Evolutionary conservation across 768 basidiomycete species (phyloP), one percentile per base, ranked within the genome.

Genomic region (Podaxis sp.): DNA sequence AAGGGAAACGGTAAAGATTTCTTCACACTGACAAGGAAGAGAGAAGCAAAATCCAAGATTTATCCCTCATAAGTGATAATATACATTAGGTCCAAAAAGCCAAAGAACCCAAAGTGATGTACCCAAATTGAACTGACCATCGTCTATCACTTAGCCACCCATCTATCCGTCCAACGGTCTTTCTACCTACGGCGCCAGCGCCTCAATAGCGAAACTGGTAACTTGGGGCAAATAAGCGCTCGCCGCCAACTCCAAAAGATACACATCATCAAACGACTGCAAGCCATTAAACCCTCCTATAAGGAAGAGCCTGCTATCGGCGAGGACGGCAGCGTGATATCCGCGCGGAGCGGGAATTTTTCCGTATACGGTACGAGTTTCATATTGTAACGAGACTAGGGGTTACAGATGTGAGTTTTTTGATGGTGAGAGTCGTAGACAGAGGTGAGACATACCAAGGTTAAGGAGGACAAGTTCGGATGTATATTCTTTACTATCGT

Each of bases 251-350:
- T 46, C 43, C 15, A 46, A 17, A 0, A 46, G 3, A 8, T 46
- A 19, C 0, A 46, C 43, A 46, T 46, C 43, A 19, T 46, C 43
- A 17, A 46, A 46, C n/a, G 43, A 46, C 9, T 46, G 43, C 43
- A 22, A 19, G 19, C 43, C 43, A 17, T 46, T 46, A 9, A 46
- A 90, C 55, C 95, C 96, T 33, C 96, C 95, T 68, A 95, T 89
- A 37, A 96, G 73, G 74, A 94, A 92, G 2, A 97, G 71, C 3
- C 95, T 81, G 63, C 90, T 88, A 73, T 98, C 96, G 4, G 93
- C 88, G 3, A 95, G 77, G 27, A 94, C 73, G 0, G 93, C 79
- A 8, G 87, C 85, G 68, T 97, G 96, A 74, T 97, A 96, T 2
- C 94, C 96, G 25, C 96, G 85, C 17, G 84, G 77, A 19, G 82